A percentile compares a stretch with the other conserved stretches of the same genome.
phyloP scores from a whole-genome alignment of 306 rosid species.

The Cajanus cajan region DNA sequence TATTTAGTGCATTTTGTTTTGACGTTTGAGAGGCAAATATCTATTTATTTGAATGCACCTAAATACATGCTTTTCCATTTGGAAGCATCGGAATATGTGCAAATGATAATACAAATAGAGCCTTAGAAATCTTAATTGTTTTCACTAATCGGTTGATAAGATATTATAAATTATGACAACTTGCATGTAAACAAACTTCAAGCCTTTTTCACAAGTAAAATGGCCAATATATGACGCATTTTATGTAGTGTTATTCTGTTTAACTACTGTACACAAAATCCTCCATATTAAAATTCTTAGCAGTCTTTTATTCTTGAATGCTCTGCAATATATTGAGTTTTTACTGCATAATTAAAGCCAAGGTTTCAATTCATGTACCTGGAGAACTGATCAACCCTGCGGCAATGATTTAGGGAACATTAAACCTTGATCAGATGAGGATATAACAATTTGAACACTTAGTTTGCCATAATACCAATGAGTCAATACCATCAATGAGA shows the following conservation, averaged over 20 bases:
- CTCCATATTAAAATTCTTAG: neutral
- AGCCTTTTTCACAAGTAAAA: neutral
- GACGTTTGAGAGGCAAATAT: too few species aligned
- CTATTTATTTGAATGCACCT: too few species aligned
- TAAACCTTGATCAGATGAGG: constrained; percentile 28
- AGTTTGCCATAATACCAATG: constrained; percentile 26
- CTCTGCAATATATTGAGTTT: constrained; percentile 6
- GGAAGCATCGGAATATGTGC: too few species aligned
- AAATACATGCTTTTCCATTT: too few species aligned
- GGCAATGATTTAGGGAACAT: constrained; percentile 37
- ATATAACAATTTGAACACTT: constrained; percentile 18
- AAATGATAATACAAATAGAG: too few species aligned
- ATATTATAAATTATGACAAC: constrained; percentile 1
- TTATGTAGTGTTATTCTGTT: neutral
- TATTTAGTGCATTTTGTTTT: too few species aligned
- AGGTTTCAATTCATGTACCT: constrained; percentile 53
- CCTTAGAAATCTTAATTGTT: neutral
- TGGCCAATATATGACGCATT: neutral
- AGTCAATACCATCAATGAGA: constrained; percentile 16
- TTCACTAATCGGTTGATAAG: neutral
- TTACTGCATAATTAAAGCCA: constrained; percentile 14
- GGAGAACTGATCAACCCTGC: constrained; percentile 91
- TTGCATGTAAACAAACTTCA: constrained; percentile 7
- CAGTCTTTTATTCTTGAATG: neutral
- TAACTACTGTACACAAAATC: constrained; percentile 1